A percentile compares a stretch with the other conserved stretches of the same genome.
Conservation (phyloP, 2,329 filamentous ascomycete species). For the Rhexocercosporidium sp. region DNA sequence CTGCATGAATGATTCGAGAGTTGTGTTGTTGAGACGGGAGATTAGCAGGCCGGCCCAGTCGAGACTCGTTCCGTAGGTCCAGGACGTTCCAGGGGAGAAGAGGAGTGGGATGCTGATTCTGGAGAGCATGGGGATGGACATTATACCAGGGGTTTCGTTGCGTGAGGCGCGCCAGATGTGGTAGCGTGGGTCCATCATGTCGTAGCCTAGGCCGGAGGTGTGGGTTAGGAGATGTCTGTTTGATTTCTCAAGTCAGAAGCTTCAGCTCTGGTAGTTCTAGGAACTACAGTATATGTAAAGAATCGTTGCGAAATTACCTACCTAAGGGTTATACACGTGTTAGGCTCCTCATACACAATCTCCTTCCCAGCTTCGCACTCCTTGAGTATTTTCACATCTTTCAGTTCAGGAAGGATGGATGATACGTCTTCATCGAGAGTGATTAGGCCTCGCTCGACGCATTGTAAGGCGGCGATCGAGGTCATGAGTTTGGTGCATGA, state of each 20-base stretch:
- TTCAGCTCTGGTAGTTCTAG: too few species aligned
- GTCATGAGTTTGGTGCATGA: conserved; percentile 63
- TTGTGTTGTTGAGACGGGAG: conserved; percentile 43
- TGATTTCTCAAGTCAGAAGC: not conserved
- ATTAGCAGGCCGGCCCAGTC: conserved; percentile 60
- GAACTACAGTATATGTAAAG: too few species aligned
- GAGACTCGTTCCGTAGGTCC: conserved; percentile 60
- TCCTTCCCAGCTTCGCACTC: conserved; percentile 29
- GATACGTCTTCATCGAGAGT: conserved; percentile 51
- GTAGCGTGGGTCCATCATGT: conserved; percentile 20
- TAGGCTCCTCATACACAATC: conserved; percentile 24
- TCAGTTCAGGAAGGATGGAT: conserved; percentile 30
- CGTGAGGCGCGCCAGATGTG: conserved; percentile 14
- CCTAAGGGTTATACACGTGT: conserved; percentile 33
- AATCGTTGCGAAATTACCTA: conserved; percentile 9
- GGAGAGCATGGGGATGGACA: conserved; percentile 3
- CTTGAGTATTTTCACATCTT: conserved; percentile 31
- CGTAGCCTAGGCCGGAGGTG: conserved; percentile 29
- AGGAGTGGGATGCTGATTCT: conserved; percentile 52
- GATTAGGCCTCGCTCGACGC: conserved; percentile 57
- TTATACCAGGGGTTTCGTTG: conserved; percentile 8
- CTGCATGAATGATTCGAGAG: conserved; percentile 33
- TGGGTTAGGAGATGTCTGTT: conserved; percentile 30
- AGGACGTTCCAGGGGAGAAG: conserved; percentile 66
- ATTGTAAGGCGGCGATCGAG: conserved; percentile 58